These are phyloP conservation scores for Paramecium primaurelia DNA, from an alignment of 73 alveolate species.

Conservation along the genomic window DNA sequence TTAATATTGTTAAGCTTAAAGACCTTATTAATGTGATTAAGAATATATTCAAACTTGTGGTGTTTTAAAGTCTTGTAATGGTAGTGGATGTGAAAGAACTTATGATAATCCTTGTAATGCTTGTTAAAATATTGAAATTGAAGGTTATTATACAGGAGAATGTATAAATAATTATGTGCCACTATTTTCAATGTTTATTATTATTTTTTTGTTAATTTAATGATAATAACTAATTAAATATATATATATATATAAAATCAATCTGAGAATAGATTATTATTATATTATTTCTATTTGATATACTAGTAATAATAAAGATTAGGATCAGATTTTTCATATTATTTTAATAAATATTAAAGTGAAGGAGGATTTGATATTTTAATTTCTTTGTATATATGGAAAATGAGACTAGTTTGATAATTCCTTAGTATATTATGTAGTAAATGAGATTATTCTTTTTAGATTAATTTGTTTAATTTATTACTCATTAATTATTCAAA, in stretches of 20 bases:
- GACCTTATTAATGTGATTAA: not conserved
- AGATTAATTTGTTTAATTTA: not conserved
- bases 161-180: not conserved
- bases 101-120: not conserved
- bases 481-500: not conserved
- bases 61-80: not conserved
- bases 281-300: not conserved
- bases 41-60: slow-evolving; percentile 7
- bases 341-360: not conserved
- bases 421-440: not conserved
- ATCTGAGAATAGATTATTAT: not conserved
- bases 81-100: not conserved
- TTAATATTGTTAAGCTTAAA: not conserved
- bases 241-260: not conserved
- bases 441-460: not conserved
- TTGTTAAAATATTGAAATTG: not conserved
- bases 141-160: not conserved
- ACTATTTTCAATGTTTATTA: not conserved
- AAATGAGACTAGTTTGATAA: not conserved
- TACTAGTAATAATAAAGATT: not conserved
- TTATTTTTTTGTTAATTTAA: not conserved
- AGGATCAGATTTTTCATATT: not conserved
- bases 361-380: not conserved
- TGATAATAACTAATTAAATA: not conserved
- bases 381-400: not conserved